Evolutionary conservation across 2,329 filamentous ascomycete genomes (phyloP), one percentile per base, ranked within the genome.

Genomic region (Chrysoporthe puriensis): DNA sequence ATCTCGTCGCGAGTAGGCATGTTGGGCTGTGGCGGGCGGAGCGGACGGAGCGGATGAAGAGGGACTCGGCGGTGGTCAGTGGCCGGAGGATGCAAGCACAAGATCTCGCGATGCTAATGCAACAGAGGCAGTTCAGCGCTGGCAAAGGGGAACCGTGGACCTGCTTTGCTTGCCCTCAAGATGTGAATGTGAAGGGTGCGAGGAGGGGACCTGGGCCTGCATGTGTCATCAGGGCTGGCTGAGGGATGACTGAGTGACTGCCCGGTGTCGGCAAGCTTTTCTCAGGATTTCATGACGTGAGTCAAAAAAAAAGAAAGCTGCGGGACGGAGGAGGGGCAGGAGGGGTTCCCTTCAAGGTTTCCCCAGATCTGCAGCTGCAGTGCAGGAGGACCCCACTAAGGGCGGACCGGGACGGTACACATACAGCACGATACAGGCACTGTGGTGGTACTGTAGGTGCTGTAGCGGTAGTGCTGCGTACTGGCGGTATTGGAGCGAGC

Each of bases 1-100:
- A 96, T 87, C 71, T 95, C 90, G 73, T 88, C 84, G 79, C 93
- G 85, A 71, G 87, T 82, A 74, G 91, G 90, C 92, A 95, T 93
- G 61, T 43, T n/a, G 57, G 18, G 5, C 4, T 26, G 46, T 18
- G 18, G 36, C 2, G n/a, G n/a, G n/a, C 34, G 32, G 32, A 34
- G 50, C 21, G 18, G 13, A 14, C 14, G 43, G 18, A 26, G 36
- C 11, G 40, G 14, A 42, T 3, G 16, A 21, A 36, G 16, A 5
- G 9, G 26, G n/a, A 34, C n/a, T 44, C 59, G 21, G 18, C n/a
- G 42, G 1, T 34, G n/a, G 52, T 26, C 4, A 11, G 7, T 34
- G 5, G 21, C 14, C 9, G 32, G 52, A 16, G 14, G 46, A 18
- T 2, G 36, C 36, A n/a, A 46, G 26, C 26, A 14, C 21, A 32